Base-by-base conservation (phyloP, 306 rosid genomes). In the Biancaea sappan region DNA sequence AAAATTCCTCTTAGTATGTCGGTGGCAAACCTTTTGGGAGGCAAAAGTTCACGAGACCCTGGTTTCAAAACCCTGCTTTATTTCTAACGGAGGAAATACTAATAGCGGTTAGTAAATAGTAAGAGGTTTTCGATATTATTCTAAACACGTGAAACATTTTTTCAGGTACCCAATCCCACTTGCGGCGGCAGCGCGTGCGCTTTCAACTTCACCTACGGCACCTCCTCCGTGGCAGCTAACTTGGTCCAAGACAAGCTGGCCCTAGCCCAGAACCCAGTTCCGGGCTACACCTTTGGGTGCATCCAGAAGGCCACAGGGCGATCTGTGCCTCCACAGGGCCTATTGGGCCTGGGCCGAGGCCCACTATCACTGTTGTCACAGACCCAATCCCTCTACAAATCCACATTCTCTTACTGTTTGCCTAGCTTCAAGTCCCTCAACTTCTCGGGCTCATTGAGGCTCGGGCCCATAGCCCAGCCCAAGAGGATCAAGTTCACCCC, bases 291-390 rank as follows among this genome's bases (percentile, higher is more conserved):
- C 56, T 92, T 95, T 18, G 99, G 99, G 13, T 92, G 98, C 84
- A 83, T 95, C 59, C 80, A 77, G 3, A 88, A 86, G 52, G 43
- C 90, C 24, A 87, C 96, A 0, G 98, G 99, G 22, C 75, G 16
- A 57, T 90, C 99, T 0, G 71, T 83, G 0, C 99, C 99, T 0
- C 88, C 78, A 1, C 99, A 95, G 29, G 99, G 99, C 0, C 76
- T 95, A 2, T 83, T 95, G 78, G 99, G 99, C 56, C 69, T 95
- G 44, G 97, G 99, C 83, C 91, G 99, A 53, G 99, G 99, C 80
- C 92, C 97, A 7, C 73, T 95, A 5, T 92, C 99, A 0, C 87
- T 95, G 0, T 66, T 95, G 19, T 80, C 90, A 8, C 99, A 95
- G 73, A 83, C 90, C 74, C 93, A 95, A 47, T 78, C 81, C 8